Conservation (phyloP, 331 rosid genomes). For the Quercus tomentella region DNA sequence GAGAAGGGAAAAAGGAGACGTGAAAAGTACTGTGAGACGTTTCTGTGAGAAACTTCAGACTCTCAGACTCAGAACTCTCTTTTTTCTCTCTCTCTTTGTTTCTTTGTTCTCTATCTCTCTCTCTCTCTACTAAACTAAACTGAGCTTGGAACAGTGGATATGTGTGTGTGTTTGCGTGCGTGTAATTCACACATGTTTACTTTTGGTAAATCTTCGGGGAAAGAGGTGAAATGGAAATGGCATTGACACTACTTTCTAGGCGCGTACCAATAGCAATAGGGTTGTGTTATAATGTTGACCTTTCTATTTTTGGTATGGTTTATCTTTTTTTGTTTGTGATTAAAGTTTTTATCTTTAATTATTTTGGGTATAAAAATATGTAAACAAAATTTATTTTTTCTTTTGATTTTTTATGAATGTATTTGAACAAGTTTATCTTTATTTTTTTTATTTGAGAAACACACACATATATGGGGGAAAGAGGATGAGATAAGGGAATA, state of each 20-base stretch:
- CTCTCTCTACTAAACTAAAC: neutral
- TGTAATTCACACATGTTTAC: conserved; percentile 33
- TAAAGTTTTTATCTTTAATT: neutral
- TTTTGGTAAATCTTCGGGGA: neutral
- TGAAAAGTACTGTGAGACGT: conserved; percentile 13
- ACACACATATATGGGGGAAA: too few species aligned
- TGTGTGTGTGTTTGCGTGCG: neutral
- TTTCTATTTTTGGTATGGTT: neutral
- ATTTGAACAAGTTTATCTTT: too few species aligned
- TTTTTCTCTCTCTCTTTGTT: neutral
- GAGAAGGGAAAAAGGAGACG: conserved; percentile 7
- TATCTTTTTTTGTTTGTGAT: neutral
- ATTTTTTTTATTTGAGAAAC: too few species aligned
- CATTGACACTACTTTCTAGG: conserved; percentile 4
- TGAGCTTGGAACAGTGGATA: neutral
- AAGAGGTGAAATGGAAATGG: neutral
- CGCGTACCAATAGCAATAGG: conserved; percentile 4
- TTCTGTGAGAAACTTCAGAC: conserved; percentile 17
- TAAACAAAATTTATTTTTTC: neutral
- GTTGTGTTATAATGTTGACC: neutral
- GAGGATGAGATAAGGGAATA: too few species aligned
- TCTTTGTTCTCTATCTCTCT: neutral
- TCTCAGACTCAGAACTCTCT: neutral
- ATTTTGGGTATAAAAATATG: neutral
- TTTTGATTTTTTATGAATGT: too few species aligned